Conservation (phyloP, 768 basidiomycete species). For the Lentinus brumalis region DNA sequence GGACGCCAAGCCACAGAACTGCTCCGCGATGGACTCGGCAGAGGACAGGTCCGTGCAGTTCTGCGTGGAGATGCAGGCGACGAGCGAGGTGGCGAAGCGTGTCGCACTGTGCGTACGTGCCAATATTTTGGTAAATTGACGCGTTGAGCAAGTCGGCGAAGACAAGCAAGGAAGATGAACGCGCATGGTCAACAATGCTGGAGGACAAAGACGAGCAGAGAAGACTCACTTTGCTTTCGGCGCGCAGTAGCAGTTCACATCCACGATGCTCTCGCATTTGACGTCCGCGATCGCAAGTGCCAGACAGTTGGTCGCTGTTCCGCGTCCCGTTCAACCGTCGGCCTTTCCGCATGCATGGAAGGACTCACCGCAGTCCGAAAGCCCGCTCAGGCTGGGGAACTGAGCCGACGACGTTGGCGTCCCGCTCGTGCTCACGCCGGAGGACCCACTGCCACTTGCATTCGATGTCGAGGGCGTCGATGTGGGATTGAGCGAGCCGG, state of each 20-base stretch:
- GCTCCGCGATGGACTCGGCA: conserved; percentile 47
- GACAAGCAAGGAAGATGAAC: not conserved
- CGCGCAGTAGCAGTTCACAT: conserved; percentile 52
- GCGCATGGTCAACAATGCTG: not conserved
- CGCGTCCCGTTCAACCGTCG: not conserved
- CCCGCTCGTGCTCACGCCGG: conserved; percentile 1
- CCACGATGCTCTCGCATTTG: conserved; percentile 47
- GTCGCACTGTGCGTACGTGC: conserved; percentile 16
- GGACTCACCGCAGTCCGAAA: conserved; percentile 24
- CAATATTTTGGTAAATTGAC: not conserved
- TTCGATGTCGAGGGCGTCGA: conserved; percentile 1
- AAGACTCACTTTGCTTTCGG: conserved; percentile 32
- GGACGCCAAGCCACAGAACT: conserved; percentile 47
- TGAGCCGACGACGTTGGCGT: conserved; percentile 21
- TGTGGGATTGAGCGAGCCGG: not conserved
- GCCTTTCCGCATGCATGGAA: not conserved
- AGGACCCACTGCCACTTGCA: not conserved
- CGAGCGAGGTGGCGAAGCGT: conserved; percentile 39
- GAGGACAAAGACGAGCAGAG: not conserved
- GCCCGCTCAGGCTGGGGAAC: conserved; percentile 23
- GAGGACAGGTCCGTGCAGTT: conserved; percentile 39
- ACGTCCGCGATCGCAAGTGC: conserved; percentile 38
- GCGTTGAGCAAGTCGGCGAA: not conserved
- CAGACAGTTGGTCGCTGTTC: conserved; percentile 48
- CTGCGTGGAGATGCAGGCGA: conserved; percentile 38